Evolutionary conservation across 202 grass and related monocot species (phyloP).

Genomic region (Setaria viridis): DNA sequence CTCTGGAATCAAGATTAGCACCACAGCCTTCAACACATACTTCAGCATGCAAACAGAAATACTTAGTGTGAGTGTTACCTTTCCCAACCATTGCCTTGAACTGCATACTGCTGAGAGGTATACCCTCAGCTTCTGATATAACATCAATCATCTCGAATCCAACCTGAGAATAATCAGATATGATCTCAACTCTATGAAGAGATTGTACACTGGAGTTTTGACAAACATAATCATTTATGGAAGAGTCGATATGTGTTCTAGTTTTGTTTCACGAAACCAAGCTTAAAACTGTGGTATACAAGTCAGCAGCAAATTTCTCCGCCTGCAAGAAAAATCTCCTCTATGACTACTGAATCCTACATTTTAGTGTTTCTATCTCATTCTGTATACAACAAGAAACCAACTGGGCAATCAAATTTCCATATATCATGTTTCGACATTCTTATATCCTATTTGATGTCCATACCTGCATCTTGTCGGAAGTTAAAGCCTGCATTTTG

Average conservation of each 20-base stretch:
- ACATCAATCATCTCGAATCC: conserved; percentile 97
- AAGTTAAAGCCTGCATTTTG: conserved; percentile 1
- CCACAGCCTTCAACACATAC: background rate
- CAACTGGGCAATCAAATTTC: background rate
- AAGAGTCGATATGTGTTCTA: conserved; percentile 6
- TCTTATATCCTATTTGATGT: background rate
- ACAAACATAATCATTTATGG: background rate
- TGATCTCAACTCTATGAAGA: conserved; percentile 22
- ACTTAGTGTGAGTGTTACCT: conserved; percentile 52
- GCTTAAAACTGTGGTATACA: background rate
- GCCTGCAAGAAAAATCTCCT: background rate
- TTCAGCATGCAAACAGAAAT: background rate
- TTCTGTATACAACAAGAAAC: background rate
- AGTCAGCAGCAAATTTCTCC: background rate
- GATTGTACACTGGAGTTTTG: background rate
- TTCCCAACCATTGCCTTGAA: conserved; percentile 87
- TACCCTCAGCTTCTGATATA: conserved; percentile 92
- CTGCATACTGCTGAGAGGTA: conserved; percentile 83
- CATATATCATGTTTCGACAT: conserved; percentile 1
- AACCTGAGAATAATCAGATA: conserved; percentile 60
- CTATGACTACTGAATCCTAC: background rate
- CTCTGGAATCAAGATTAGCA: background rate
- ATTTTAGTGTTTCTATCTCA: background rate
- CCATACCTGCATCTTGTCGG: background rate
- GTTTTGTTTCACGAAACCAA: background rate